Percentiles rank a stretch among this genome's conserved stretches.
Evolutionary conservation across 2,329 filamentous ascomycete species (phyloP).

Genomic region (Ophiocordyceps camponoti-leonardi): DNA sequence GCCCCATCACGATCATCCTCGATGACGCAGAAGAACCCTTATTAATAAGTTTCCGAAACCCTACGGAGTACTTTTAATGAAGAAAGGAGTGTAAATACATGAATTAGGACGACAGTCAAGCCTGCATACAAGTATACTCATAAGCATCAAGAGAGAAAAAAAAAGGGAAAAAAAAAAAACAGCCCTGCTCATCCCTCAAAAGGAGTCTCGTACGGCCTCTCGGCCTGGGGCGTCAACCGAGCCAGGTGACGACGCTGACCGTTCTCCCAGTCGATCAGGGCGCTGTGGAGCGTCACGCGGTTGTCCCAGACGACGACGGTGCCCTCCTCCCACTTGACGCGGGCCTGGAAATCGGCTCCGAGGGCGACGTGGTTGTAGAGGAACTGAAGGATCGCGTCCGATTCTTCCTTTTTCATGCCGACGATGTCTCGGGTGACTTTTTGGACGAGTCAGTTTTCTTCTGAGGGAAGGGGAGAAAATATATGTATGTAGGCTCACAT

Average conservation of each 20-base stretch:
- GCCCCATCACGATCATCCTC: too few species aligned
- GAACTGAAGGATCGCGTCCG: constrained; percentile 57
- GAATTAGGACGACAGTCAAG: too few species aligned
- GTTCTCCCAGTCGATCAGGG: constrained; percentile 65
- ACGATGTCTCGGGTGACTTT: constrained; percentile 65
- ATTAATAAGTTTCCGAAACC: too few species aligned
- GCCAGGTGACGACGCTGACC: constrained; percentile 66
- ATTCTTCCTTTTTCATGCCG: constrained; percentile 75
- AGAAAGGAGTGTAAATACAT: too few species aligned
- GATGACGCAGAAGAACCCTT: too few species aligned
- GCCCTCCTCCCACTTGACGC: constrained; percentile 61
- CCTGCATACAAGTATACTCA: too few species aligned
- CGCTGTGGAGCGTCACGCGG: constrained; percentile 61
- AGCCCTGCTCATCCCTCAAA: constrained; percentile 5
- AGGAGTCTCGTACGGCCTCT: constrained; percentile 57
- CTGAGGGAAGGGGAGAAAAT: background rate
- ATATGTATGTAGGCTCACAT: constrained; percentile 42
- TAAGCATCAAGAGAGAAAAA: too few species aligned
- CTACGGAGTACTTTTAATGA: too few species aligned
- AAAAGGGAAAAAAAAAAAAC: too few species aligned
- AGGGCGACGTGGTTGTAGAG: constrained; percentile 37
- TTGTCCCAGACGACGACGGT: constrained; percentile 84
- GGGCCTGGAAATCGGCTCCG: constrained; percentile 50
- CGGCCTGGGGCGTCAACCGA: constrained; percentile 68
- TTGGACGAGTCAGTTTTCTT: too few species aligned